These are phyloP conservation scores for Malassezia dermatis DNA, from an alignment of 1,284 basidiomycete genomes.

Conservation along the genomic window DNA sequence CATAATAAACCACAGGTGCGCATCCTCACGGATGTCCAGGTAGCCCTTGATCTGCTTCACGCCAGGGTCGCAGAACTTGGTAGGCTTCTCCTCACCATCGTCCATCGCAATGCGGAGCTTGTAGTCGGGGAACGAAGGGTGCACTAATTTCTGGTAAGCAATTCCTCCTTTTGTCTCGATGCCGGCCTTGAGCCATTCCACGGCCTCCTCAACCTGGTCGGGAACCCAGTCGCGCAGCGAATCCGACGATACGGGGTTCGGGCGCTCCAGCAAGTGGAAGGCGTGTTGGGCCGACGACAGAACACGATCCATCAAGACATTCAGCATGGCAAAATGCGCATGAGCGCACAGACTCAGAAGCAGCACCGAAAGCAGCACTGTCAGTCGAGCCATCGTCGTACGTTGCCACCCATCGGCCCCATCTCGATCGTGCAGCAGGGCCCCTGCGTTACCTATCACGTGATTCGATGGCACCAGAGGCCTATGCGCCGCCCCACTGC, in stretches of 20 bases:
- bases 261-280: background rate
- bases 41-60: conserved; percentile 76
- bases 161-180: conserved; percentile 5
- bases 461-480: background rate
- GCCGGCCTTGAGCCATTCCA: conserved; percentile 4
- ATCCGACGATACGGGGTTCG: background rate
- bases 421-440: background rate
- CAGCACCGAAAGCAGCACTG: background rate
- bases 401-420: background rate
- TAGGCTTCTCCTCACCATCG: background rate
- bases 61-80: conserved; percentile 61
- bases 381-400: background rate
- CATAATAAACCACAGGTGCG: conserved; percentile 80
- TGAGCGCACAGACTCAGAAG: background rate
- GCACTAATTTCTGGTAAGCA: conserved; percentile 59
- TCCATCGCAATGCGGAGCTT: conserved; percentile 57
- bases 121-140: conserved; percentile 62
- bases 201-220: background rate
- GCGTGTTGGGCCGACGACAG: background rate
- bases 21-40: conserved; percentile 72
- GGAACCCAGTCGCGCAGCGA: background rate
- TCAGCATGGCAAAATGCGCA: conserved; percentile 4
- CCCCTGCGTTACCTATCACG: background rate
- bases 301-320: background rate
- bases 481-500: background rate